Base-by-base conservation (phyloP, 352 stramenopile species). In the Phytophthora fragariae region DNA sequence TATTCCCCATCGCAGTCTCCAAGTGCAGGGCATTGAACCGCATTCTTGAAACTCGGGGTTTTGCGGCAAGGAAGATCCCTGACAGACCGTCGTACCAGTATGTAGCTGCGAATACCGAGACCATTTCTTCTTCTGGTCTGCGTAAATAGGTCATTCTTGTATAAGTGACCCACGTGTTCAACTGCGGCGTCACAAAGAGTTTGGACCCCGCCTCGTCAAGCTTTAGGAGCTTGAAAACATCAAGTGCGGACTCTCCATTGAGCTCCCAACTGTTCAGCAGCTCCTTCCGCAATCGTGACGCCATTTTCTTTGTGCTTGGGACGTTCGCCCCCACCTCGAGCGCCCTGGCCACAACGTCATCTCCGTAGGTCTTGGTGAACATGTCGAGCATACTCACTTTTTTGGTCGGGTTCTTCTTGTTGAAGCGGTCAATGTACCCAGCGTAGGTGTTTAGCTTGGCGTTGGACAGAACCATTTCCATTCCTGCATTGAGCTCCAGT, bases 201-300 rank as follows among this genome's bases (percentile, higher is more conserved):
- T 44, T 33, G 24, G 19, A 1, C 33, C 49, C 31, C 0, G 47
- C 60, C 5, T 65, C 35, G 46, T 71, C 46, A 27, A 71, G 46
- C 14, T 54, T 65, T 1, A 71, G 5, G 24, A 65, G 3, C 47
- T 47, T 58, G 37, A 71, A 71, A 35, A 71, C 17, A 2, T 31
- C 29, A 5, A 57, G 33, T 3, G 27, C 37, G 2, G 33, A 39
- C n/a, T 65, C 10, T 46, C 14, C 19, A 17, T 12, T 29, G 10
- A 12, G 21, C 10, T 65, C n/a, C 55, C 55, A 70, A 21, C 21
- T 47, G 17, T 1, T 6, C 21, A 58, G 37, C 17, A 52, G 55
- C 2, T 58, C 46, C 1, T 1, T 1, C 21, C 10, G 5, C 46
- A 65, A 14, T 17, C 1, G 35, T 21, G 46, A 15, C 12, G 31